Conservation (phyloP, 2,329 filamentous ascomycete genomes). For the Ophiostoma sp. region DNA sequence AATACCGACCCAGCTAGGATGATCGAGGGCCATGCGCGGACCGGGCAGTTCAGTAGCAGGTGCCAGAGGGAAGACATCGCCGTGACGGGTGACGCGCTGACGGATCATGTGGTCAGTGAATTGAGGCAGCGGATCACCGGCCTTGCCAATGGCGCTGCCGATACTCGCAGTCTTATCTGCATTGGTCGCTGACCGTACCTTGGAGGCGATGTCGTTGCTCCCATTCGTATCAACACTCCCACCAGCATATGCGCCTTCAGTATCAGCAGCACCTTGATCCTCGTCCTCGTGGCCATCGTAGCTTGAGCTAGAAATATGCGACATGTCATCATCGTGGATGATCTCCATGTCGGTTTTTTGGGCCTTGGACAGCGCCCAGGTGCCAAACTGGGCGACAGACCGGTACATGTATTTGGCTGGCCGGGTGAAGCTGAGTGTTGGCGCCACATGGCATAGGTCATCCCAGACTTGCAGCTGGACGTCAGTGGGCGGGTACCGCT, state of each 20-base stretch:
- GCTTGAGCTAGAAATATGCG: conserved; percentile 61
- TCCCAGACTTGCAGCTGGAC: conserved; percentile 97
- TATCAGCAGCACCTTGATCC: background rate
- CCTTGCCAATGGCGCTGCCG: conserved; percentile 61
- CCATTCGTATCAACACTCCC: background rate
- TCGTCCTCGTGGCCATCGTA: background rate
- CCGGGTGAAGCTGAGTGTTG: conserved; percentile 91
- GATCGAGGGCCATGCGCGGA: conserved; percentile 55
- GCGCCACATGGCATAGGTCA: conserved; percentile 84
- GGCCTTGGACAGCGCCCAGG: conserved; percentile 80
- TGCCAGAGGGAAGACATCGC: conserved; percentile 63
- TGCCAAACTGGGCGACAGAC: conserved; percentile 85
- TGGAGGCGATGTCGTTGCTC: background rate
- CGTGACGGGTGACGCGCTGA: conserved; percentile 75
- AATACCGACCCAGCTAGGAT: conserved; percentile 62
- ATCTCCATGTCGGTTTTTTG: conserved; percentile 73
- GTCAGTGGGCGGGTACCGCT: conserved; percentile 72
- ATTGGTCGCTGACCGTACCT: conserved; percentile 21
- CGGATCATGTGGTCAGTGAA: conserved; percentile 89
- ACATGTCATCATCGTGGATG: conserved; percentile 70
- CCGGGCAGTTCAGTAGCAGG: conserved; percentile 58
- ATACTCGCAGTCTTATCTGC: background rate
- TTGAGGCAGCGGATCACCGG: conserved; percentile 72
- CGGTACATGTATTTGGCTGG: conserved; percentile 96
- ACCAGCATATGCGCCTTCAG: background rate